A percentile compares a stretch with the other conserved stretches of the same genome.
Evolutionary conservation across 2,329 filamentous ascomycete species (phyloP).

Genomic region (Triangularia verruculosa): DNA sequence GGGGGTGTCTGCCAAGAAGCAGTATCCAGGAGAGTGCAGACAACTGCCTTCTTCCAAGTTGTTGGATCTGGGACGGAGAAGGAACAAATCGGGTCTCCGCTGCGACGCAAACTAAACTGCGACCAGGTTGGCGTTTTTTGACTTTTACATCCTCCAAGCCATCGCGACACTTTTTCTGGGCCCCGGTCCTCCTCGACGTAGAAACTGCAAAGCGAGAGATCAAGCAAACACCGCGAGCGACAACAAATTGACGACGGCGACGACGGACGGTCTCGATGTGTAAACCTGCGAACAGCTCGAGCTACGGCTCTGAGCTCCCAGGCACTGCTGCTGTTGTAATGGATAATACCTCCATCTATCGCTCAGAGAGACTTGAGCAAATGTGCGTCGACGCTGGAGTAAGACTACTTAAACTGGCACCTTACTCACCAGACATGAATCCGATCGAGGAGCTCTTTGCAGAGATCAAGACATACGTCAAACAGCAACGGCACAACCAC

Average conservation of each 20-base stretch:
- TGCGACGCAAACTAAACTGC: background rate
- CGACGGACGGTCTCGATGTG: conserved; percentile 27
- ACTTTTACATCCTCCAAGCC: background rate
- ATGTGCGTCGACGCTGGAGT: too few species aligned
- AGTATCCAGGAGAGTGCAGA: background rate
- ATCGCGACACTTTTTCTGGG: background rate
- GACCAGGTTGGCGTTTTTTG: background rate
- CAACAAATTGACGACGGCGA: conserved; percentile 18
- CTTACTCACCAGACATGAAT: too few species aligned
- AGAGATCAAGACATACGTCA: too few species aligned
- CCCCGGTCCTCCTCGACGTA: background rate
- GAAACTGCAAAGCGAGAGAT: background rate
- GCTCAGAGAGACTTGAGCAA: too few species aligned
- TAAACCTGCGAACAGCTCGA: conserved; percentile 27
- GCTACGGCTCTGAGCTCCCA: conserved; percentile 32
- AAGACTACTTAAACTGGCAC: too few species aligned
- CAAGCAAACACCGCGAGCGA: background rate
- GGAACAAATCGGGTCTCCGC: background rate
- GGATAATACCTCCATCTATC: too few species aligned
- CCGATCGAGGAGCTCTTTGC: too few species aligned
- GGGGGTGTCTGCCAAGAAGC: background rate
- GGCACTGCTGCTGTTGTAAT: conserved; percentile 43
- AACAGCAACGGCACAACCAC: too few species aligned
- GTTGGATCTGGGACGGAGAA: background rate
- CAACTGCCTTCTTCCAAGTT: background rate